phyloP scores from a whole-genome alignment of 495 filamentous ascomycete species.

The Parmelia sp. region DNA sequence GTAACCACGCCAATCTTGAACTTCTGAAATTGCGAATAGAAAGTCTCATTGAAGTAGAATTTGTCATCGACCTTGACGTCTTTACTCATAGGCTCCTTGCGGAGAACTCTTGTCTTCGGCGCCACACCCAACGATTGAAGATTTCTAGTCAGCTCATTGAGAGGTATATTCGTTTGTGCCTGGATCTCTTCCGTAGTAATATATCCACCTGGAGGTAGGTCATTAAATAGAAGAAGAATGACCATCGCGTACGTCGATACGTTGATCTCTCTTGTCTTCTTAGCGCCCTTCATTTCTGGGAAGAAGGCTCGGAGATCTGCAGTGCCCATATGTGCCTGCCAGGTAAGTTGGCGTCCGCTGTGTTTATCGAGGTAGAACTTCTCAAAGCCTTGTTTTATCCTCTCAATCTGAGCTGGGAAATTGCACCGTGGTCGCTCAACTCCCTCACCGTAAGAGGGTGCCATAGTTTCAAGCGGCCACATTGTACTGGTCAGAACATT shows the following conservation, averaged over 20 bases:
- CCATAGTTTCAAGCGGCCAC: constrained; percentile 88
- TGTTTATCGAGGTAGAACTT: constrained; percentile 84
- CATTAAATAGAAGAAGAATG: constrained; percentile 84
- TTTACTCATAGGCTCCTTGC: constrained; percentile 79
- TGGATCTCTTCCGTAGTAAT: constrained; percentile 83
- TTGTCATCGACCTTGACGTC: constrained; percentile 70
- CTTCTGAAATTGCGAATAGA: constrained; percentile 72
- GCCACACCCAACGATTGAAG: constrained; percentile 81
- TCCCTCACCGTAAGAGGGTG: constrained; percentile 47
- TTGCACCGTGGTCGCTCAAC: constrained; percentile 47
- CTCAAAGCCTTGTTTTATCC: constrained; percentile 77
- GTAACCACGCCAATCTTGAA: constrained; percentile 77
- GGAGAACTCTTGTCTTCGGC: constrained; percentile 72
- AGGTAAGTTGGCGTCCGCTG: constrained; percentile 79
- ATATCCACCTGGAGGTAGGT: constrained; percentile 55
- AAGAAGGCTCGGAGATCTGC: constrained; percentile 82
- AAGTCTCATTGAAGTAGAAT: constrained; percentile 81
- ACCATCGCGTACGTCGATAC: constrained; percentile 91
- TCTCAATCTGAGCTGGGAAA: constrained; percentile 70
- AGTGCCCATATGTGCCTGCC: constrained; percentile 73
- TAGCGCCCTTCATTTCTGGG: constrained; percentile 62
- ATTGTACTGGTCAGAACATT: constrained; percentile 86
- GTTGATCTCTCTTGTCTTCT: constrained; percentile 75
- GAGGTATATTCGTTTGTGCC: constrained; percentile 72
- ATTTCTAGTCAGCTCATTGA: constrained; percentile 69